phyloP scores from a whole-genome alignment of 164 flowering plant genomes.

The Vitis labrusca region DNA sequence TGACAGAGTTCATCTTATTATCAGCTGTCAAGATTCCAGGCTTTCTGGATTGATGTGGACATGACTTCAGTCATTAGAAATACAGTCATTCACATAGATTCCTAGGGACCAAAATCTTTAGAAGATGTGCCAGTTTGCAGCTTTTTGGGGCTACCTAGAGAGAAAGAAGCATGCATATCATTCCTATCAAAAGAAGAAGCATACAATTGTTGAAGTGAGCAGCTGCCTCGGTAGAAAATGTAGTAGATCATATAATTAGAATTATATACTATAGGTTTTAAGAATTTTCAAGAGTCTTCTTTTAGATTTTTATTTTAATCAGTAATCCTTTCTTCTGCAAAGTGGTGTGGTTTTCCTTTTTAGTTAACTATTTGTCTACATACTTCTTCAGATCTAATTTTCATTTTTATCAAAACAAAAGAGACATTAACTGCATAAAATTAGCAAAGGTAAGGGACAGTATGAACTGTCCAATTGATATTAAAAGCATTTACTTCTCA shows the following conservation, averaged over 20 bases:
- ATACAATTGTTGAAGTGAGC: too few species aligned
- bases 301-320: background rate
- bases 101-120: background rate
- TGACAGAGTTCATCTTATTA: background rate
- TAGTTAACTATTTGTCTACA: background rate
- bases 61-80: background rate
- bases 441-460: background rate
- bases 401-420: background rate
- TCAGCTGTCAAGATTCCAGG: background rate
- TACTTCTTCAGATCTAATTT: background rate
- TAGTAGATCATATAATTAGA: background rate
- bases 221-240: background rate
- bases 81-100: background rate
- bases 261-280: background rate
- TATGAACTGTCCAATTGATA: background rate
- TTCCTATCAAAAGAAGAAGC: background rate
- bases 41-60: background rate
- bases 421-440: background rate
- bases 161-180: conserved; percentile 1
- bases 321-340: background rate
- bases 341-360: background rate
- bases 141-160: background rate
- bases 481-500: background rate
- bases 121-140: background rate
- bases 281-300: background rate